These are phyloP conservation scores for Puccinia triticina DNA, from an alignment of 1,284 basidiomycete species.

Conservation along the genomic window DNA sequence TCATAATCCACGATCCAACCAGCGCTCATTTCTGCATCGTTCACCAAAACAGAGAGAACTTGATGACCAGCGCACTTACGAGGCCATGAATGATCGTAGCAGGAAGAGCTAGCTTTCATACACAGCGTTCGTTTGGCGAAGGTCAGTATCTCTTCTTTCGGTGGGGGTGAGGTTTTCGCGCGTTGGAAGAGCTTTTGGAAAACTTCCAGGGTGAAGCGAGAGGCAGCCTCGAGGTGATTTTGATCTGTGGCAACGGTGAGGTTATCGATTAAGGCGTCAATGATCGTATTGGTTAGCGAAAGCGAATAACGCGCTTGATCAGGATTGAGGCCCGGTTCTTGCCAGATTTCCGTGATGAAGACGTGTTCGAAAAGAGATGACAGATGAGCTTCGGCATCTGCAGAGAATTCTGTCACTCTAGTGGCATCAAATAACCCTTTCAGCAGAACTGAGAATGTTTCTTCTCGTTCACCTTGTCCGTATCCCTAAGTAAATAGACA, in stretches of 20 bases:
- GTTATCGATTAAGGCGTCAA: slow-evolving; percentile 74
- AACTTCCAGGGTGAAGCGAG: slow-evolving; percentile 68
- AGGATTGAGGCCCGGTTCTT: slow-evolving; percentile 65
- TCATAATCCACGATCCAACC: slow-evolving; percentile 87
- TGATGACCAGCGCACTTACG: slow-evolving; percentile 82
- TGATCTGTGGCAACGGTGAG: slow-evolving; percentile 64
- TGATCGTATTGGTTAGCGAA: slow-evolving; percentile 70
- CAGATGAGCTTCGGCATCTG: slow-evolving; percentile 71
- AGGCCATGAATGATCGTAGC: slow-evolving; percentile 84
- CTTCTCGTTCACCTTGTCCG: slow-evolving; percentile 73
- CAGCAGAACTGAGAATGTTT: slow-evolving; percentile 71
- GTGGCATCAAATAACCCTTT: slow-evolving; percentile 80
- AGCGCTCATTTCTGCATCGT: slow-evolving; percentile 71
- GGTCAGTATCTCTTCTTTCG: slow-evolving; percentile 60
- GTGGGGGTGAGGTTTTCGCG: slow-evolving; percentile 59
- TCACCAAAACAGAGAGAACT: slow-evolving; percentile 78
- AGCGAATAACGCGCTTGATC: slow-evolving; percentile 68
- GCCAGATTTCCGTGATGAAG: slow-evolving; percentile 64
- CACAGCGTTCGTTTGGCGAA: slow-evolving; percentile 61
- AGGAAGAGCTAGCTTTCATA: slow-evolving; percentile 70
- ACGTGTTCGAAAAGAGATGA: slow-evolving; percentile 71
- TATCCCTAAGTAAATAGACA: slow-evolving; percentile 66
- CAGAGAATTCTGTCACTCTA: slow-evolving; percentile 71
- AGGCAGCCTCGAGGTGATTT: slow-evolving; percentile 63
- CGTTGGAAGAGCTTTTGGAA: slow-evolving; percentile 71